Conservation (phyloP, 148 eudicot species). For the Pouteria glomerata region DNA sequence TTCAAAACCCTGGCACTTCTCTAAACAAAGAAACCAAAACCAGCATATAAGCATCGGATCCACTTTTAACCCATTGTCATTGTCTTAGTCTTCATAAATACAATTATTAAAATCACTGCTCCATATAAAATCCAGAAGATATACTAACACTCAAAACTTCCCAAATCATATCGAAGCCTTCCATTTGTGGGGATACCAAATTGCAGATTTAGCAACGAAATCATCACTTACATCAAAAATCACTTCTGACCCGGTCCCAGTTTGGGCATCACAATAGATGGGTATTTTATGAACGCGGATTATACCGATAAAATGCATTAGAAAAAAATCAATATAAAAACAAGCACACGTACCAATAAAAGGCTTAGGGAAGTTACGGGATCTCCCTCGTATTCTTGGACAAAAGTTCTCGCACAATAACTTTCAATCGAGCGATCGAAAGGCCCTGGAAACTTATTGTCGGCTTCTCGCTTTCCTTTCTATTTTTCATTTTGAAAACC, state of each 20-base stretch:
- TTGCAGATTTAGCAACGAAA: no score
- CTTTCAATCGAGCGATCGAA: not conserved
- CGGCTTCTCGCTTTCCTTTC: no score
- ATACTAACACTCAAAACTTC: not conserved
- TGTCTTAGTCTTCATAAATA: not conserved
- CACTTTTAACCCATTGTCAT: not conserved
- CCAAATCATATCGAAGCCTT: no score
- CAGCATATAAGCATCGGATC: not conserved
- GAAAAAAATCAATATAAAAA: not conserved
- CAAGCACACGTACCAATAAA: not conserved
- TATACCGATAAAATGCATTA: not conserved
- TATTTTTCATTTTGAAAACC: no score
- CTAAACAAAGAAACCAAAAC: not conserved
- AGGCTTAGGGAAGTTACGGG: not conserved
- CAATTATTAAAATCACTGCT: not conserved
- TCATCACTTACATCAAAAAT: not conserved
- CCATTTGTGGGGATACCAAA: no score
- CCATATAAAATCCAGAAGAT: not conserved
- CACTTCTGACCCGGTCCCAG: not conserved
- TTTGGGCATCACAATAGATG: not conserved
- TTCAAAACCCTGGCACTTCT: no score
- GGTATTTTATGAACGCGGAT: not conserved
- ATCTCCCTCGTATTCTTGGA: not conserved
- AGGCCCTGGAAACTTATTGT: not conserved
- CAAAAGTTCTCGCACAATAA: not conserved